Conservation (phyloP, 306 rosid genomes). For the Pyrus communis region DNA sequence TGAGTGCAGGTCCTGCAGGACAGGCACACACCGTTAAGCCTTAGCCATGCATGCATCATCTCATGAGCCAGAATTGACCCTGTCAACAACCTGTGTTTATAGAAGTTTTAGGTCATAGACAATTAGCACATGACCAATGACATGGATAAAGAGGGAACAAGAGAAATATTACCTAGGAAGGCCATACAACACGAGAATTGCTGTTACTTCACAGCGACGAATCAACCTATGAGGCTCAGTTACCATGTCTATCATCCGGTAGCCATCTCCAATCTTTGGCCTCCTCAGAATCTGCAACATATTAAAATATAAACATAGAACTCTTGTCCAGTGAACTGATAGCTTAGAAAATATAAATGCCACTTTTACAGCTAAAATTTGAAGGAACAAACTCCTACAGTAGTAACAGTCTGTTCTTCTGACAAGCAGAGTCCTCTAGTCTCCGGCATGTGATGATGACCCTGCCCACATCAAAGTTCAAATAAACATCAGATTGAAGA, state of each 20-base stretch:
- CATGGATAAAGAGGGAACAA: neutral
- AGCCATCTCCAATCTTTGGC: conserved; percentile 75
- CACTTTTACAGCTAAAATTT: neutral
- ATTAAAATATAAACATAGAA: conserved; percentile 1
- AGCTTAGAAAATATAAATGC: neutral
- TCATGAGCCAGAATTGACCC: conserved; percentile 96
- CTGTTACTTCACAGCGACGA: conserved; percentile 90
- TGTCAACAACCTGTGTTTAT: conserved; percentile 62
- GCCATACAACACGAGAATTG: conserved; percentile 89
- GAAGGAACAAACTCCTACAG: conserved; percentile 42
- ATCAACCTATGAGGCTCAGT: conserved; percentile 80
- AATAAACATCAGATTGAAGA: neutral
- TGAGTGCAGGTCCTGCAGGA: conserved; percentile 10
- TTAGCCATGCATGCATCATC: conserved; percentile 99
- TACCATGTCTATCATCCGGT: conserved; percentile 71
- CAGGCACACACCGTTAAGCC: conserved; percentile 72
- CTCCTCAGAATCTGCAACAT: conserved; percentile 62
- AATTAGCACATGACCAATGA: neutral
- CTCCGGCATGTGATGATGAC: conserved; percentile 96
- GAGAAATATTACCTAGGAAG: conserved; percentile 70
- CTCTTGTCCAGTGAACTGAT: neutral
- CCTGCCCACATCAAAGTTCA: conserved; percentile 37
- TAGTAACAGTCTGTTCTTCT: conserved; percentile 87
- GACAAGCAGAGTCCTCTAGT: conserved; percentile 98
- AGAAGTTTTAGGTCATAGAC: conserved; percentile 18